These are phyloP conservation scores for Penicillium malachiteum DNA, from an alignment of 495 filamentous ascomycete genomes.

Conservation along the genomic window DNA sequence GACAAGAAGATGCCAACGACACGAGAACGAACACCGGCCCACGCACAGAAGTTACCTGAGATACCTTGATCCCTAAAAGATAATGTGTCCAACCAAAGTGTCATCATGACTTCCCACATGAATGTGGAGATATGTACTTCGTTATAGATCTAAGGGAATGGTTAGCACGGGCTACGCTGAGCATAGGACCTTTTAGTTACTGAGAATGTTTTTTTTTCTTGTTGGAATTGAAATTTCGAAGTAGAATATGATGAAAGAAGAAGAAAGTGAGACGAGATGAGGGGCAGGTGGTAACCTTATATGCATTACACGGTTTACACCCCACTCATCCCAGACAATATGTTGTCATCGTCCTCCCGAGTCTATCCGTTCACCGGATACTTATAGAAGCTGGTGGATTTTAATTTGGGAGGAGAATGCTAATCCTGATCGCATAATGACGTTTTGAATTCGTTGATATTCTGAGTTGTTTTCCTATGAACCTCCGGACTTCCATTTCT, in stretches of 20 bases:
- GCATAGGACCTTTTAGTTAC: conserved; percentile 20
- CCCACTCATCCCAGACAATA: conserved; percentile 14
- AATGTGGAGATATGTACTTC: conserved; percentile 26
- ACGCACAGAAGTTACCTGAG: conserved; percentile 60
- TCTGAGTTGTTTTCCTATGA: too few species aligned
- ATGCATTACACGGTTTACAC: too few species aligned
- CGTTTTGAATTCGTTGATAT: conserved; percentile 7
- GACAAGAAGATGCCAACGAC: conserved; percentile 13
- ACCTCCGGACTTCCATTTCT: too few species aligned
- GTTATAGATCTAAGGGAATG: conserved; percentile 8
- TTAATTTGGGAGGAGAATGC: conserved; percentile 8
- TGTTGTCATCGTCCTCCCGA: conserved; percentile 19
- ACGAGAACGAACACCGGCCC: conserved; percentile 65
- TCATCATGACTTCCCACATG: conserved; percentile 42
- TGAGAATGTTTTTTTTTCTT: conserved; percentile 1
- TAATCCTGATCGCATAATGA: conserved; percentile 19
- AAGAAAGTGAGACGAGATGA: conserved; percentile 6
- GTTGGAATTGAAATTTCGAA: background rate
- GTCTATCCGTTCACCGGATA: conserved; percentile 17
- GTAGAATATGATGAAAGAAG: background rate
- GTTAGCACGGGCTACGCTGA: conserved; percentile 16
- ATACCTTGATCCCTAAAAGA: conserved; percentile 58
- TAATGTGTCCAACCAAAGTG: conserved; percentile 39
- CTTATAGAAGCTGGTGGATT: conserved; percentile 18
- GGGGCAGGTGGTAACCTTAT: conserved; percentile 21